Evolutionary conservation across 164 flowering plant species (phyloP), one percentile per base, ranked within the genome.

Genomic region (Nymphaea colorata): DNA sequence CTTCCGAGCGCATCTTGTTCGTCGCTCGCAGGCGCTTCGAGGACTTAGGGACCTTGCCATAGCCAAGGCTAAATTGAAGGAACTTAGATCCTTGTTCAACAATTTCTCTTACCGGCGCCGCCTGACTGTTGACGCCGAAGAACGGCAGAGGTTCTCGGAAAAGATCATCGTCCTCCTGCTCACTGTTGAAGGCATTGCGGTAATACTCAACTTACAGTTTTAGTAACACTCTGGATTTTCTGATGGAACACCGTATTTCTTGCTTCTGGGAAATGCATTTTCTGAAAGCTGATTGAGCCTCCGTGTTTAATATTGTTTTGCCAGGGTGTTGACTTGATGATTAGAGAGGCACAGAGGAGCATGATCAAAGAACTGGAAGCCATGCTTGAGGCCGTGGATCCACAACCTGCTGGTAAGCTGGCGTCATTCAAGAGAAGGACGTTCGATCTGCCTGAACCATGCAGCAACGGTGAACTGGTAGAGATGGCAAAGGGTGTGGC

Each of bases 301-400:
- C 14, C 14, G 5, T 51, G 57, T 51, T 51, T 3, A 51, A 51
- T 51, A 15, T 8, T 51, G 57, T 8, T 51, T 51, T 25, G 12
- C 15, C 63, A 94, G 98, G 97, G 98, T 57, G 78, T 80, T 76
- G 98, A 94, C 87, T 5, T 77, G 4, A 87, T 91, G 88, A 91
- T 91, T 70, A 78, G 97, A 67, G 69, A 86, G 47, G 92, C 97
- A 67, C 84, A 80, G 81, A 86, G 78, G 72, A 86, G 90, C 6
- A 88, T 94, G 88, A 82, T 89, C 73, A 96, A 83, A 62, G 98
- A 94, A 79, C 75, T 94, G 73, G 98, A 94, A 74, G 93, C 93
- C 60, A 90, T 91, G 93, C 95, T 94, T 3, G 96, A 94, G 44
- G 92, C 83, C 75, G 95, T 94, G 73, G 98, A 94, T 60, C 99